phyloP scores from a whole-genome alignment of 1,284 basidiomycete genomes.

The Abortiporus biennis region DNA sequence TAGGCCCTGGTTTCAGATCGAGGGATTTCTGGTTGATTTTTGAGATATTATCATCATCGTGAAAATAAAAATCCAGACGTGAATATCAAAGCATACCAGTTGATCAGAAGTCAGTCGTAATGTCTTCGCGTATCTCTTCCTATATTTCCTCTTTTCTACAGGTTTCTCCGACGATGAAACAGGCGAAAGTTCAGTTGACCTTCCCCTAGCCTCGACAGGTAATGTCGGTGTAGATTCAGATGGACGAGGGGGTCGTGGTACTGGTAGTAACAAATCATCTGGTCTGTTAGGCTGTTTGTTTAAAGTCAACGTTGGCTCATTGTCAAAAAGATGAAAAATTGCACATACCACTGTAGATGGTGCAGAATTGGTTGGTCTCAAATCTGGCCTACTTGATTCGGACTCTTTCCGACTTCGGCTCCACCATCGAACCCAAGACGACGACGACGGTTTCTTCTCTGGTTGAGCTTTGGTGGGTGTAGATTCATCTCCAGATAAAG shows the following conservation, averaged over 20 bases:
- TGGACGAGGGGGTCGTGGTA: neutral
- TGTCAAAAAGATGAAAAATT: neutral
- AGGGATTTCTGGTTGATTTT: conserved; percentile 74
- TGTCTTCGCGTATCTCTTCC: conserved; percentile 85
- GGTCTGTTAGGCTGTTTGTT: neutral
- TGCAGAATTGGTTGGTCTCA: conserved; percentile 18
- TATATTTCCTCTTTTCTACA: conserved; percentile 17
- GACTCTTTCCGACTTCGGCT: conserved; percentile 43
- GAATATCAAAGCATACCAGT: conserved; percentile 55
- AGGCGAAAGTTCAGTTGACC: neutral
- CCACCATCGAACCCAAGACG: conserved; percentile 77
- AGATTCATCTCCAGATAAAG: conserved; percentile 7
- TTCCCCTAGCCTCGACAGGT: neutral
- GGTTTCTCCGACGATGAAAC: conserved; percentile 8
- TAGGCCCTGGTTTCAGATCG: conserved; percentile 83
- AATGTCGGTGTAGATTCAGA: conserved; percentile 7
- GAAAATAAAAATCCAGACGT: no score
- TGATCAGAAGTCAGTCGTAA: conserved; percentile 83
- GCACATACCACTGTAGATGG: conserved; percentile 15
- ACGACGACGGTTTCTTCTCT: conserved; percentile 44
- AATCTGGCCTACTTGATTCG: conserved; percentile 17
- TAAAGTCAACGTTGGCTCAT: neutral
- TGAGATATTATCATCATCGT: no score
- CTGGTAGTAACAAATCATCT: neutral
- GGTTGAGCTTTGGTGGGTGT: conserved; percentile 25